These are phyloP conservation scores for Geosmithia morbida DNA, from an alignment of 2,329 filamentous ascomycete species.

Conservation along the genomic window DNA sequence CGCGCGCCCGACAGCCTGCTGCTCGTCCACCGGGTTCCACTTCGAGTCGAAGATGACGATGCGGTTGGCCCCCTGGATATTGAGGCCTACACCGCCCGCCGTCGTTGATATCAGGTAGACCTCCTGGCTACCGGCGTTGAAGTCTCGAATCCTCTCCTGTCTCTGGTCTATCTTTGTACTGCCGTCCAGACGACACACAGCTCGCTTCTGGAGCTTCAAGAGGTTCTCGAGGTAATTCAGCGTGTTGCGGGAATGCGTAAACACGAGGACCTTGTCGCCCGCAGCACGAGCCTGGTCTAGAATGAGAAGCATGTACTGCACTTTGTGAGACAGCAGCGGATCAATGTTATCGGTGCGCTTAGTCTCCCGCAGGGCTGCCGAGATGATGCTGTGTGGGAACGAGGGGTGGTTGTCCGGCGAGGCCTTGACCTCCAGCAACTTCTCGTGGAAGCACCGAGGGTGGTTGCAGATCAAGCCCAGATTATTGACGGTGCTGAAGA, in stretches of 20 bases:
- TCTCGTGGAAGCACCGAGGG: conserved; percentile 29
- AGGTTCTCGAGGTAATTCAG: conserved; percentile 53
- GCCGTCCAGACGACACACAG: conserved; percentile 53
- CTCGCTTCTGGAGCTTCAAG: conserved; percentile 32
- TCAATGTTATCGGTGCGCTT: conserved; percentile 19
- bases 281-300: conserved; percentile 45
- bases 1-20: conserved; percentile 74
- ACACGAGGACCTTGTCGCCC: conserved; percentile 67
- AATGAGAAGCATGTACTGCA: conserved; percentile 52
- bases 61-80: conserved; percentile 71
- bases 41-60: conserved; percentile 76
- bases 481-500: conserved; percentile 21
- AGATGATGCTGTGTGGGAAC: conserved; percentile 13
- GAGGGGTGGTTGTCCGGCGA: conserved; percentile 1
- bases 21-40: conserved; percentile 69
- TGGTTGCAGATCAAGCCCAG: conserved; percentile 38
- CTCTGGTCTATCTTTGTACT: conserved; percentile 38
- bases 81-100: conserved; percentile 72
- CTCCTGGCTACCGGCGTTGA: conserved; percentile 43
- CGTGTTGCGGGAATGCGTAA: conserved; percentile 58
- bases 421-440: conserved; percentile 8
- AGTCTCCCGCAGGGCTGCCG: conserved; percentile 19
- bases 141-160: conserved; percentile 49
- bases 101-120: conserved; percentile 73
- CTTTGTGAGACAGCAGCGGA: conserved; percentile 50